phyloP scores from a whole-genome alignment of 2,329 filamentous ascomycete genomes.

The Ascochyta rabiei region DNA sequence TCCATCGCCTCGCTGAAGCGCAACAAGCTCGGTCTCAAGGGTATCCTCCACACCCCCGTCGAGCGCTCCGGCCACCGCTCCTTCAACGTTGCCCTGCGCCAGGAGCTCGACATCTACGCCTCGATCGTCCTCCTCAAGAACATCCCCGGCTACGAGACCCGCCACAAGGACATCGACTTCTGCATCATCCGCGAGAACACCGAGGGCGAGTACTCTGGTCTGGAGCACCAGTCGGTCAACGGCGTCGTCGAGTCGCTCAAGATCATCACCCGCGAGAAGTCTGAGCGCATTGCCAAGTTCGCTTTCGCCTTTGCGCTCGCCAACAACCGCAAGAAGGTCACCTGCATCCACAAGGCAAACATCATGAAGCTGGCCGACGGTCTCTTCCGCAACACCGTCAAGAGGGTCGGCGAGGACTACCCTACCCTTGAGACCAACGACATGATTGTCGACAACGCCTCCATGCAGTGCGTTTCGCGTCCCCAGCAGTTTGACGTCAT shows the following conservation, averaged over 20 bases:
- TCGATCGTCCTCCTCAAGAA: conserved; percentile 99
- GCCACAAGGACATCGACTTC: conserved; percentile 95
- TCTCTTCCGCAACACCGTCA: conserved; percentile 98
- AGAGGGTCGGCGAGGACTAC: conserved; percentile 91
- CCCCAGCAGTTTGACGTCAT: conserved; percentile 99
- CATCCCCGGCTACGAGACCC: conserved; percentile 96
- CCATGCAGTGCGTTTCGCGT: conserved; percentile 96
- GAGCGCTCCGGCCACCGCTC: conserved; percentile 96
- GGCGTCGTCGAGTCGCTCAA: conserved; percentile 99
- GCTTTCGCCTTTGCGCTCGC: conserved; percentile 97
- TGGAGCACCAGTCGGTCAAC: conserved; percentile 96
- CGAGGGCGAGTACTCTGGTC: conserved; percentile 98
- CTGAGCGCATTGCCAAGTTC: conserved; percentile 98
- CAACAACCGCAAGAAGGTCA: conserved; percentile 99
- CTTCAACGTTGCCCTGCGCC: conserved; percentile 98
- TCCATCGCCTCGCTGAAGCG: conserved; percentile 93
- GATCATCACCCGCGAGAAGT: conserved; percentile 99
- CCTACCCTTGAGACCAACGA: conserved; percentile 95
- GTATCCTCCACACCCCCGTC: conserved; percentile 97
- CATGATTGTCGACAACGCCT: conserved; percentile 99
- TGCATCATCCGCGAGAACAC: conserved; percentile 99
- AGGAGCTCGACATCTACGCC: conserved; percentile 99
- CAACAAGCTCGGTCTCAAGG: conserved; percentile 99
- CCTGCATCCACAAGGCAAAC: conserved; percentile 99
- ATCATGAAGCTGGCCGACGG: conserved; percentile 99